A percentile compares a stretch with the other conserved stretches of the same genome.
These are phyloP conservation scores for Populus euphratica DNA, from an alignment of 345 rosid species.

Conservation along the genomic window DNA sequence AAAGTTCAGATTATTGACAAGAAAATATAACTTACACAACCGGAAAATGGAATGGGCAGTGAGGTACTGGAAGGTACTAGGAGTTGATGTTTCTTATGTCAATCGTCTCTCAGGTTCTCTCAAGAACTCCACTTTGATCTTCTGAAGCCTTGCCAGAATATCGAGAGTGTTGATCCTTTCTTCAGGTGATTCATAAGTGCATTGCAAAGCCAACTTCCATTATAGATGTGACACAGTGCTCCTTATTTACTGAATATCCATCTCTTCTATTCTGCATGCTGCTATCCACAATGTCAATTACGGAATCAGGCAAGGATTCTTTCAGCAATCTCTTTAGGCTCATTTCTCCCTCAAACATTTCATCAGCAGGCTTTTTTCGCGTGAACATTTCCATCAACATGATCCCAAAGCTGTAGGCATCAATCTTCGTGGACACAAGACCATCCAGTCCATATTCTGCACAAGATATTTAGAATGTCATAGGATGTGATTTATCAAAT, in stretches of 20 bases:
- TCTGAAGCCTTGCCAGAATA: background rate
- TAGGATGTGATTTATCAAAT: background rate
- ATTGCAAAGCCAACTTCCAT: background rate
- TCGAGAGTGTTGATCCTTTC: slow-evolving; percentile 11
- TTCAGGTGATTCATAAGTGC: slow-evolving; percentile 3
- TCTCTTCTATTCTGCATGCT: background rate
- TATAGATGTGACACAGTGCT: background rate
- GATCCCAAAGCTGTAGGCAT: background rate
- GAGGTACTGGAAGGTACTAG: background rate
- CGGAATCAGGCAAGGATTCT: background rate
- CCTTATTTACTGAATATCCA: background rate
- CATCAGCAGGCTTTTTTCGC: background rate
- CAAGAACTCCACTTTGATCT: background rate
- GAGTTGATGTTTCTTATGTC: background rate
- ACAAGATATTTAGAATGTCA: too few relatives aligned
- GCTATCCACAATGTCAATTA: background rate
- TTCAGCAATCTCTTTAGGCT: background rate
- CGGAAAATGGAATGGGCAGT: background rate
- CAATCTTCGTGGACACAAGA: background rate
- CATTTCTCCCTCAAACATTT: background rate
- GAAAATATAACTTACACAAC: background rate
- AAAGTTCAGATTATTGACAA: background rate
- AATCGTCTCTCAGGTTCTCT: background rate
- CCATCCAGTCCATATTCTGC: background rate
- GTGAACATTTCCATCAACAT: background rate